Evolutionary conservation across 2,329 filamentous ascomycete species (phyloP).

Genomic region (Talaromyces sp.): DNA sequence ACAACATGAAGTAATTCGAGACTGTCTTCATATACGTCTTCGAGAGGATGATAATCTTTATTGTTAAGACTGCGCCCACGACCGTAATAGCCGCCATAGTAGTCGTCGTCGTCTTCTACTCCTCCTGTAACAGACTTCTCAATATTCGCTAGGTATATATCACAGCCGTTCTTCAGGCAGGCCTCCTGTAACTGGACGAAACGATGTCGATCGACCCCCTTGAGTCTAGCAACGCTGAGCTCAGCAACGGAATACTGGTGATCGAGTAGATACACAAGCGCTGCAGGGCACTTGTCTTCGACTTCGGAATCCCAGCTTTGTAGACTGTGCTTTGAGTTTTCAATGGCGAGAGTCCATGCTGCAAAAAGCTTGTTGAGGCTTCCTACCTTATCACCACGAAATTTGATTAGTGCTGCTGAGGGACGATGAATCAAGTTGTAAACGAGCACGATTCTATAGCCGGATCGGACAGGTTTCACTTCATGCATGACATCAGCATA

Average conservation of each 20-base stretch:
- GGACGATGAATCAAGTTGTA: constrained; percentile 49
- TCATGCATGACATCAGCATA: constrained; percentile 55
- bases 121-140: constrained; percentile 20
- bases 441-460: constrained; percentile 51
- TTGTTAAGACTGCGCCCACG: background rate
- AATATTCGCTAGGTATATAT: constrained; percentile 26
- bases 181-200: constrained; percentile 20
- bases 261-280: constrained; percentile 24
- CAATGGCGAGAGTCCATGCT: constrained; percentile 7
- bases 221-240: constrained; percentile 22
- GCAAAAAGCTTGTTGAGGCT: constrained; percentile 7
- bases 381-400: background rate
- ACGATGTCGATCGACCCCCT: constrained; percentile 23
- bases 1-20: constrained; percentile 12
- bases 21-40: background rate
- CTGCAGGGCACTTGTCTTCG: constrained; percentile 14
- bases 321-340: background rate
- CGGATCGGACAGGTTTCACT: constrained; percentile 47
- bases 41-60: constrained; percentile 9
- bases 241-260: constrained; percentile 27
- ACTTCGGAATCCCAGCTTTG: background rate
- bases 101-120: constrained; percentile 18
- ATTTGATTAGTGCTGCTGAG: background rate
- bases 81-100: background rate
- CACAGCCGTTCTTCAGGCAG: constrained; percentile 21